Percentiles rank a stretch among this genome's conserved stretches.
Evolutionary conservation across 257 asterid genomes (phyloP).

Genomic region (Sherardia arvensis): DNA sequence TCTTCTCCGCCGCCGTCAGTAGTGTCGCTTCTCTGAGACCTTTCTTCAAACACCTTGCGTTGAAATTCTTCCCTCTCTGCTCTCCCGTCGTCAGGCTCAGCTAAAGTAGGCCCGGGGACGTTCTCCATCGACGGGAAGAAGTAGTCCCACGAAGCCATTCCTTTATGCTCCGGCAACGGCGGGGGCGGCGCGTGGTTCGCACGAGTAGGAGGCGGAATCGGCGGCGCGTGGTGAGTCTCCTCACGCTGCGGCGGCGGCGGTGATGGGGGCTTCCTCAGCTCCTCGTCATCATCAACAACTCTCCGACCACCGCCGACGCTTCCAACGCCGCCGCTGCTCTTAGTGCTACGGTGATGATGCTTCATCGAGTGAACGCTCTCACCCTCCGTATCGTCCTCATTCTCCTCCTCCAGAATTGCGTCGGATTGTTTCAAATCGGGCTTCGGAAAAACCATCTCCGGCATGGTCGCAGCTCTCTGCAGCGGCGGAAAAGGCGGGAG

Average conservation of each 20-base stretch:
- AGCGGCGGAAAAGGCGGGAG: constrained; percentile 35
- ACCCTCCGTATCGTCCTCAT: constrained; percentile 48
- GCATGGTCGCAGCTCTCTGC: constrained; percentile 82
- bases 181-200: constrained; percentile 26
- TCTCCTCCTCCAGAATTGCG: constrained; percentile 63
- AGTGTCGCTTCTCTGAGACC: constrained; percentile 37
- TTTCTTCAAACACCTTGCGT: constrained; percentile 44
- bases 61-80: constrained; percentile 49
- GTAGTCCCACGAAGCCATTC: constrained; percentile 48
- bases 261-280: constrained; percentile 24
- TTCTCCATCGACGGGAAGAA: constrained; percentile 47
- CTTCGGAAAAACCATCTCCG: constrained; percentile 49
- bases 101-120: constrained; percentile 54
- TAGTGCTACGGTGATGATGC: constrained; percentile 38
- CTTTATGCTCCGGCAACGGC: constrained; percentile 40
- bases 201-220: constrained; percentile 5
- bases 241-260: constrained; percentile 14
- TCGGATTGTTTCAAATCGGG: constrained; percentile 40
- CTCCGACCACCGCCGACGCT: constrained; percentile 32
- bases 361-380: constrained; percentile 50
- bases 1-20: constrained; percentile 13
- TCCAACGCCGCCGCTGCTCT: constrained; percentile 34
- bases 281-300: constrained; percentile 29
- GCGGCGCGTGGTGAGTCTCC: too few species aligned
- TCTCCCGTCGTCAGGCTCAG: constrained; percentile 50